Base-by-base conservation (phyloP, 2,329 filamentous ascomycete genomes). In the Lachnellula subtilissima region DNA sequence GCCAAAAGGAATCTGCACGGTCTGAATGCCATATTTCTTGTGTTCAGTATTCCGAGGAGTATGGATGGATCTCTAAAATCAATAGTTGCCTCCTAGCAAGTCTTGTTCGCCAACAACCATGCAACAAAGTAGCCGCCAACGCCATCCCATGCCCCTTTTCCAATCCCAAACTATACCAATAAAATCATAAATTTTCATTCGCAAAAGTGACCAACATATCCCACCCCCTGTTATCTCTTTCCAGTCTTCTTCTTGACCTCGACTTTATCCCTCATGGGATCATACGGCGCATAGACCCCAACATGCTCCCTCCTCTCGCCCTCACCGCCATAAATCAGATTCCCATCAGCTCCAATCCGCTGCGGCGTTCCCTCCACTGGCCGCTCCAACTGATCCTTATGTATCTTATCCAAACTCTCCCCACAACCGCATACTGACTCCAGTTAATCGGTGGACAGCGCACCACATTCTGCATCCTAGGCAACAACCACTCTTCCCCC, bases 381-480 rank as follows among this genome's bases (percentile, higher is more conserved):
- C 53, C 82, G 80, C 49, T 76, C 74, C 52, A 85, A 74, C 73
- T 97, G 91, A 67, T 96, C 89, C 50, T 84, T 81, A 70, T 97
- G 92, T 61, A 97, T 77, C 69, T 85, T 88, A 71, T 97, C 91
- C 37, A 97, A 78, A 1, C 89, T 84, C 57, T 89, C 87, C 49
- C 92, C 3, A 94, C 85, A n/a, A 97, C 80, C 64, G 90, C 89
- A 71, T 97, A 97, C 69, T 96, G 92, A 12, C 86, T 84, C 93
- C 93, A 97, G 75, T 97, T 96, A 67, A 97, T 86, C 8, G 90
- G 88, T 8, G 93, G 93, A 74, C 87, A 91, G 42, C 92, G 85
- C 25, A 95, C 86, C 0, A 97, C 77, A 64, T 88, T 88, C 71
- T 97, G 93, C 6, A 89, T 84, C 14, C 80, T 81, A 0, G 92